These are phyloP conservation scores for Lathyrus sativus DNA, from an alignment of 306 rosid genomes.

Conservation along the genomic window DNA sequence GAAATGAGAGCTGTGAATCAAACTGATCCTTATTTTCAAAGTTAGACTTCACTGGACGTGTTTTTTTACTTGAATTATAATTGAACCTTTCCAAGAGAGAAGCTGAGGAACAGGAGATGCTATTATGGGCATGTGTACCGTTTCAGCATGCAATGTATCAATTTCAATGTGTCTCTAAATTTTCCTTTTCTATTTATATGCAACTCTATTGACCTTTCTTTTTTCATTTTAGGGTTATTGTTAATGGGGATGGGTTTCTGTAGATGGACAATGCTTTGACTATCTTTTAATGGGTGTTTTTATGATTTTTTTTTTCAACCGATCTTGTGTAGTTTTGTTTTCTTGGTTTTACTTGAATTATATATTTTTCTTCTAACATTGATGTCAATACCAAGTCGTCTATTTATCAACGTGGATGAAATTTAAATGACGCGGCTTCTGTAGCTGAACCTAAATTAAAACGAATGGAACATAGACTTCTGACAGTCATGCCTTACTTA, in stretches of 20 bases:
- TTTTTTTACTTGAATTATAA: constrained; percentile 40
- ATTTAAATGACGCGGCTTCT: too few relatives aligned
- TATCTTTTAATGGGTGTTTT: constrained; percentile 50
- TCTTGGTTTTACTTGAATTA: not conserved
- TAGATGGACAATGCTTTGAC: constrained; percentile 54
- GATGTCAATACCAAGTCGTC: not conserved
- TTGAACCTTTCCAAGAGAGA: constrained; percentile 43
- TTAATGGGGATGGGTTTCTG: constrained; percentile 56
- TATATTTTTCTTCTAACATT: not conserved
- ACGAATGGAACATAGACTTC: too few relatives aligned
- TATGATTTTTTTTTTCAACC: constrained; percentile 40
- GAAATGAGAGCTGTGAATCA: constrained; percentile 43
- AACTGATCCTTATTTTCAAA: constrained; percentile 36
- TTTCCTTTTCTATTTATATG: constrained; percentile 35
- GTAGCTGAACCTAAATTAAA: too few relatives aligned
- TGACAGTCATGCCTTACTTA: too few relatives aligned
- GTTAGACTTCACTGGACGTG: constrained; percentile 49
- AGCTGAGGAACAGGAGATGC: constrained; percentile 51
- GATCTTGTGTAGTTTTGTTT: constrained; percentile 26
- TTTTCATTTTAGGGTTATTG: constrained; percentile 49
- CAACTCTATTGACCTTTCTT: constrained; percentile 28
- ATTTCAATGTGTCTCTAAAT: constrained; percentile 43
- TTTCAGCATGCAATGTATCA: constrained; percentile 53
- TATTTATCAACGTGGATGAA: not conserved
- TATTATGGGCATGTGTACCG: constrained; percentile 49